These are phyloP conservation scores for Sporothrix inflata DNA, from an alignment of 2,329 filamentous ascomycete genomes.

Conservation along the genomic window DNA sequence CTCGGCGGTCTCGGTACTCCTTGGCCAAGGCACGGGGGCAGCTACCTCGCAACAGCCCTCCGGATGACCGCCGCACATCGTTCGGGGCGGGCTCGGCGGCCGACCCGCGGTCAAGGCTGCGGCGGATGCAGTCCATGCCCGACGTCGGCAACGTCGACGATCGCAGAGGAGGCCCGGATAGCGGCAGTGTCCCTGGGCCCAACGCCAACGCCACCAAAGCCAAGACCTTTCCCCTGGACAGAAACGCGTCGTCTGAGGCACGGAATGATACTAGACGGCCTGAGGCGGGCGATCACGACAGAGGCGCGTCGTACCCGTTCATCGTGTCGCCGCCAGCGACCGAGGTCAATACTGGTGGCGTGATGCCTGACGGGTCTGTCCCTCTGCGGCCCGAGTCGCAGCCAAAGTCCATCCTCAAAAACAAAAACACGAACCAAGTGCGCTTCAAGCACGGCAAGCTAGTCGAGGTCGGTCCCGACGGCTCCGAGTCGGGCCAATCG, in stretches of 20 bases:
- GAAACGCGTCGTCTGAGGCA: slow-evolving; percentile 10
- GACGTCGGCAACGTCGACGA: background rate
- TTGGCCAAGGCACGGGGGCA: background rate
- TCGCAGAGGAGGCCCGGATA: too few relatives aligned
- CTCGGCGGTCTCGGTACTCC: slow-evolving; percentile 41
- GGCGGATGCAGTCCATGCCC: slow-evolving; percentile 8
- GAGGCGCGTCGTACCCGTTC: slow-evolving; percentile 43
- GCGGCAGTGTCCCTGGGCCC: background rate
- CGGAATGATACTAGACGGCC: too few relatives aligned
- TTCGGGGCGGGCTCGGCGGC: background rate
- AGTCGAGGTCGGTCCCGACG: slow-evolving; percentile 46
- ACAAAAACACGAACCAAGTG: slow-evolving; percentile 61
- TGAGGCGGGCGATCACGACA: background rate
- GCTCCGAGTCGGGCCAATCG: slow-evolving; percentile 36
- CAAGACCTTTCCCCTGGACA: slow-evolving; percentile 25
- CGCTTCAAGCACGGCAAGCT: slow-evolving; percentile 54
- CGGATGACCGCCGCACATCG: background rate
- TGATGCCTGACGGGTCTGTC: slow-evolving; percentile 36
- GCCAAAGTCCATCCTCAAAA: slow-evolving; percentile 65
- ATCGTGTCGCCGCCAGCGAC: slow-evolving; percentile 43
- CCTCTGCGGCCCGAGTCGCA: slow-evolving; percentile 43
- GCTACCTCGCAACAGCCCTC: background rate
- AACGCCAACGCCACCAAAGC: slow-evolving; percentile 13
- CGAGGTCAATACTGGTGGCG: slow-evolving; percentile 29
- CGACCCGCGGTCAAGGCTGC: background rate